Evolutionary conservation across 768 basidiomycete genomes (phyloP), one percentile per base, ranked within the genome.

Genomic region (Nidula microcarpa): DNA sequence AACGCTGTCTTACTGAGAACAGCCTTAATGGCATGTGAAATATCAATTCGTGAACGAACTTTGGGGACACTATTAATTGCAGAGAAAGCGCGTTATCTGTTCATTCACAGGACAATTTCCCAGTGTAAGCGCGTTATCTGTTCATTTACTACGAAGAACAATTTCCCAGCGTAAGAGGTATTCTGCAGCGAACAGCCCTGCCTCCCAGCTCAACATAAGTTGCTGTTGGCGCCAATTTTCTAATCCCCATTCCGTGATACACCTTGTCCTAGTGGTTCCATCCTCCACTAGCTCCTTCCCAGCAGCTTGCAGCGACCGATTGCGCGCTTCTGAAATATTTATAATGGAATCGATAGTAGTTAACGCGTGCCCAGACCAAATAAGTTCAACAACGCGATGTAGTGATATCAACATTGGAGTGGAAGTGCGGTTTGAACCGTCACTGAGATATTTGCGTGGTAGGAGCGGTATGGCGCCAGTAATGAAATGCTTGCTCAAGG

Each of bases 1-100:
- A 66, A 94, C 93, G 2, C 73, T 96, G 60, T 68, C 77, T 30
- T 96, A 86, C 66, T 91, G 57, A 58, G 16, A 18, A 52, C 57
- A 53, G 49, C 30, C 37, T 48, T 33, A 50, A 14, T 16, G 14
- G 37, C 30, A 56, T 13, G 37, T 23, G 13, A 10, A n/a, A 43
- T n/a, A 23, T 32, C 18, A 30, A 49, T 39, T 4, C 23, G 23
- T 30, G 23, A 30, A 30, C 23, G 23, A 30, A 30, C 4, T 30
- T 44, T 54, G 9, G 30, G 47, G 30, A 13, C 23, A 33, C 13
- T 11, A 43, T 51, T 53, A 33, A 56, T 23, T 46, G 17, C 43
- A 53, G 36, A 34, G 18, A 47, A 30, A 39, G 36, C 48, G 43
- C 30, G 7, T 43, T 52, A n/a, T 30, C 17, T 37, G 34, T 44